phyloP scores from a whole-genome alignment of 176 grass and related monocot species.

The Cenchrus purpureus region DNA sequence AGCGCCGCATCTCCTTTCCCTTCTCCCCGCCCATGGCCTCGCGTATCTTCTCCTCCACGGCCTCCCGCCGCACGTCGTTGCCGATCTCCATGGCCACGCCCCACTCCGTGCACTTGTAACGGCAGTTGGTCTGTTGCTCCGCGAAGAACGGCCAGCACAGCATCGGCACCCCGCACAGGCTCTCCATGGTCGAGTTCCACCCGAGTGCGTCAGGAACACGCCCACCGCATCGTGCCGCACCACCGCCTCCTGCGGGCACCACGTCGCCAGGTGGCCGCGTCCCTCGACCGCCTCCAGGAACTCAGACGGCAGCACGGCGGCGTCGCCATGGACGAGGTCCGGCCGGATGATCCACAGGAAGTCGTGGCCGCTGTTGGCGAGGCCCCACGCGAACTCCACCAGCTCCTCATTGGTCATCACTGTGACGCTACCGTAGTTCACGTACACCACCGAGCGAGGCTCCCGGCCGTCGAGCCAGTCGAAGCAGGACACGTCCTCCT shows the following conservation, averaged over 20 bases:
- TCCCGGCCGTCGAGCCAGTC: constrained; percentile 37
- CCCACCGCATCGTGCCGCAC: constrained; percentile 45
- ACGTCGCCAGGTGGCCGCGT: constrained; percentile 41
- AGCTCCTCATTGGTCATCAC: constrained; percentile 51
- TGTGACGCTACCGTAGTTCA: constrained; percentile 56
- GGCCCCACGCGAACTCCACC: constrained; percentile 57
- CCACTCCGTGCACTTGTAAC: constrained; percentile 50
- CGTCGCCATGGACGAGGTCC: constrained; percentile 47
- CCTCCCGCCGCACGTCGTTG: constrained; percentile 44
- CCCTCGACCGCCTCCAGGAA: constrained; percentile 33
- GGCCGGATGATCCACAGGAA: constrained; percentile 58
- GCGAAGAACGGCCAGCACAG: constrained; percentile 58
- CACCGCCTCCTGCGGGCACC: constrained; percentile 60
- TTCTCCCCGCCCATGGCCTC: constrained; percentile 47
- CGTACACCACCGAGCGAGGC: constrained; percentile 42
- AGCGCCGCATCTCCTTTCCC: constrained; percentile 43
- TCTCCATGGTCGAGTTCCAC: constrained; percentile 54
- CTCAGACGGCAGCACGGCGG: constrained; percentile 47
- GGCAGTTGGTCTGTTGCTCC: constrained; percentile 54
- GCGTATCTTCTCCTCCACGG: constrained; percentile 42
- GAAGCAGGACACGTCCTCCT: constrained; percentile 44
- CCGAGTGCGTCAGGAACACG: constrained; percentile 53
- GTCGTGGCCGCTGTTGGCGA: constrained; percentile 42
- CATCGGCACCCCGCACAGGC: constrained; percentile 51
- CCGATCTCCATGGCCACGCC: constrained; percentile 51